Percentiles rank a stretch among this genome's conserved stretches.
Evolutionary conservation across 441 rosid species (phyloP).

Genomic region (Hypseocharis bilobata): DNA sequence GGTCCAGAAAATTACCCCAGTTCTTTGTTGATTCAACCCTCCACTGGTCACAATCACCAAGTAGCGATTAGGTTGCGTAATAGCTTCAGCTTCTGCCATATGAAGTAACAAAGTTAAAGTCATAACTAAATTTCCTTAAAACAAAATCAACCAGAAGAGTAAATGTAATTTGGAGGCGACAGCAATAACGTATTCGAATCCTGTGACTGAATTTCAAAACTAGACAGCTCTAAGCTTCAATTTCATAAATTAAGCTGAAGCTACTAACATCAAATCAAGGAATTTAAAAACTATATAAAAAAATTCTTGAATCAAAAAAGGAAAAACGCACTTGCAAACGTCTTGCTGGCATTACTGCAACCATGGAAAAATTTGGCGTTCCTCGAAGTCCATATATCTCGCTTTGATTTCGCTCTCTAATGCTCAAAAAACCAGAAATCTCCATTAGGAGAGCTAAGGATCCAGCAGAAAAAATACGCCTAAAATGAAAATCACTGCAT

Average conservation of each 20-base stretch:
- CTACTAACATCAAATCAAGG: neutral
- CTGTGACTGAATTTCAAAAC: too few species aligned
- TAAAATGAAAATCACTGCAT: neutral
- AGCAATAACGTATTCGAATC: neutral
- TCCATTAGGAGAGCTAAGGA: neutral
- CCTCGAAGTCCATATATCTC: constrained; percentile 59
- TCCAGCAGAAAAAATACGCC: neutral
- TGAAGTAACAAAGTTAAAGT: constrained; percentile 10
- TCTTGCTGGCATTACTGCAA: constrained; percentile 58
- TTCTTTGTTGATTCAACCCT: constrained; percentile 65
- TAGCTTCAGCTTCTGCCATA: constrained; percentile 34
- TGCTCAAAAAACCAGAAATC: constrained; percentile 11
- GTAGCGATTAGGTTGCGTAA: constrained; percentile 42
- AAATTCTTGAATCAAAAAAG: neutral
- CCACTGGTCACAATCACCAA: constrained; percentile 61
- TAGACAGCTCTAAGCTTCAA: too few species aligned
- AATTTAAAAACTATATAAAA: neutral
- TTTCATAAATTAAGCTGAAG: neutral
- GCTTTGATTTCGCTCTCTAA: constrained; percentile 42
- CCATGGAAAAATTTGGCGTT: constrained; percentile 49
- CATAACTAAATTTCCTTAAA: neutral
- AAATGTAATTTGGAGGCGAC: neutral
- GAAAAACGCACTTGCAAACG: constrained; percentile 41
- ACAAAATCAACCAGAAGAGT: neutral
- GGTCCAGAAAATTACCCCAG: constrained; percentile 42